Evolutionary conservation across 2,329 filamentous ascomycete genomes (phyloP), one percentile per base, ranked within the genome.

Genomic region (Fusarium udum): DNA sequence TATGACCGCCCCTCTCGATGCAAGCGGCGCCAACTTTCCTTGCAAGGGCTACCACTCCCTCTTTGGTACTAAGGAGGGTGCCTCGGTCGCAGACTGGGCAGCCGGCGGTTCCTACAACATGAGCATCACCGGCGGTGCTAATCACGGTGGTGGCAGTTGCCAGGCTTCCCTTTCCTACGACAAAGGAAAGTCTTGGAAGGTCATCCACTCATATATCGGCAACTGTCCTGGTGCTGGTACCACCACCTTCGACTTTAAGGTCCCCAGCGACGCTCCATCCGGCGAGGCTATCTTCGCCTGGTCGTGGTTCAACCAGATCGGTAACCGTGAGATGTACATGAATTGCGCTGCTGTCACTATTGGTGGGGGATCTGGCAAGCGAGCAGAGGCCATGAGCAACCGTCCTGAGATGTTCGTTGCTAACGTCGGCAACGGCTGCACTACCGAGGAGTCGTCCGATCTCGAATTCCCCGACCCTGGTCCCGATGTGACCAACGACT

Each of bases 321-420:
- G 93, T 32, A 95, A 95, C 83, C 88, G 93, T 53, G 93, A 95
- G 81, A 93, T 93, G 89, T 96, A 96, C 87, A 94, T 94, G 92
- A 94, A 94, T 83, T 96, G 93, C 79, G 93, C 93, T 13, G 86
- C 88, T 58, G 88, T 95, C 75, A 89, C 88, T 70, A 90, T 95
- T 79, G 82, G 80, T 61, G 81, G 82, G 34, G 80, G 81, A 55
- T 78, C 79, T 55, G 71, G 64, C 60, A 82, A 82, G 78, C 81
- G 83, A 20, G 70, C 73, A 34, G 43, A 72, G 11, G 58, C 84
- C 53, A 90, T 93, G 79, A 83, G 84, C 64, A 80, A 81, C 48
- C 89, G 92, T 3, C 93, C 93, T 3, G 82, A 86, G 52, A 88
- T 95, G 81, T 95, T 94, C 79, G 86, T 92, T 59, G 92, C 91